Evolutionary conservation across 805 yeast genomes (phyloP), one percentile per base, ranked within the genome.

Genomic region (Clavispora fructus): DNA sequence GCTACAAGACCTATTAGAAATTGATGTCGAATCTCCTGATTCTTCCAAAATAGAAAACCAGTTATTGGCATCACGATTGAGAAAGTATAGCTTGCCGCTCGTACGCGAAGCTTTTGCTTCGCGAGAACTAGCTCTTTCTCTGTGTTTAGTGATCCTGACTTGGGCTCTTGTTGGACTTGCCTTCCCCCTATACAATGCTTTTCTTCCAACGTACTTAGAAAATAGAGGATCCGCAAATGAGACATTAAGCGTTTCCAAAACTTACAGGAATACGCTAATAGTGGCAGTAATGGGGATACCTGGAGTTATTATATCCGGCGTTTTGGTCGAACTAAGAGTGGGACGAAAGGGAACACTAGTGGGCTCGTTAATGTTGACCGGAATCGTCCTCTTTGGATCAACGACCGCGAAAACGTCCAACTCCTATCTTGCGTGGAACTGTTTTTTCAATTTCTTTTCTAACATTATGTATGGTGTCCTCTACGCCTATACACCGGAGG

Each of bases 401-500:
- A 82, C 87, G 12, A 77, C 83, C 3, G 82, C 82, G 11, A 73
- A 75, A 59, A 73, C 82, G 0, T 67, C 78, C 40, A 65, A 74
- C 48, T 66, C 70, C n/a, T 54, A 63, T 46, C 60, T 70, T 53
- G 74, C 64, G 6, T 79, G 72, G 66, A 80, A 79, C 58, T 80
- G 83, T 41, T 61, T 58, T 28, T 69, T 69, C 54, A 63, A 63
- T 39, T 66, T 69, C 47, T 74, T 75, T 31, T 78, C 83, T 16
- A 79, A 77, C 60, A 67, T 79, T 40, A 67, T 69, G 71, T 52
- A 62, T 7, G 84, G 82, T 5, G 75, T 78, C 19, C 62, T 82
- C 17, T 82, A 80, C 55, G 87, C 86, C 5, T 81, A 79, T 57
- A 80, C 86, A 3, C 87, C 87, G 0, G 85, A 82, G 57, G 77